Base-by-base conservation (phyloP, 139 green algal genomes). In the Ettlia oleoabundans region DNA sequence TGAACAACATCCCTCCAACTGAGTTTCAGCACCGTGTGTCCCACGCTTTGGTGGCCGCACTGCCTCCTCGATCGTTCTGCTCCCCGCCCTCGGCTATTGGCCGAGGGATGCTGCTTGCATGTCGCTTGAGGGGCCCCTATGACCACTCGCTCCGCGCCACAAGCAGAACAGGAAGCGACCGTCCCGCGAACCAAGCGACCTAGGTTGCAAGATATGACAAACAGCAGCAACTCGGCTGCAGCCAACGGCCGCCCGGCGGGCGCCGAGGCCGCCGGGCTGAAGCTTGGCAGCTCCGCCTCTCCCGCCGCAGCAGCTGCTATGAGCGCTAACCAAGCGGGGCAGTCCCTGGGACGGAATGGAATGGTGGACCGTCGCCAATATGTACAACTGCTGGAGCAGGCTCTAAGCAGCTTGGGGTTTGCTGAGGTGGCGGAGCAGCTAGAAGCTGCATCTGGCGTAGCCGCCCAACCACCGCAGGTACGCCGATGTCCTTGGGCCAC, bases 351-450 rank as follows among this genome's bases (percentile, higher is more conserved):
- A 15, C 42, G 26, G 2, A 43, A 24, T 18, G 80, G 80, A 40
- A 13, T 85, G 40, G 37, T 85, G 3, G 55, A 80, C 61, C 53
- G 80, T 15, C 42, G 38, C 0, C 89, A 97, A 74, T 96, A 89
- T 35, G 76, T 97, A 2, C 85, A 92, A 4, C 80, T 97, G 1
- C 69, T 97, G 18, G 75, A 95, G 80, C 92, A 97, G 76, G 84
- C 88, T 22, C 62, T 96, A n/a, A 66, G 84, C 32, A 65, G 82
- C 1, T 82, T 97, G 42, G 92, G 92, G 10, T 96, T 91, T 47
- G 13, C 32, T 15, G 85, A 84, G 5, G 86, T 85, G 28, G 80
- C 80, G 22, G 6, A 32, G 9, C 43, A 71, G 53, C 80, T 85
- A 42, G 70, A 79, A 33, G 26, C 9, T 4, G 58, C 33, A 5